Conservation (phyloP, 257 asterid genomes). For the Solanum verrucosum region DNA sequence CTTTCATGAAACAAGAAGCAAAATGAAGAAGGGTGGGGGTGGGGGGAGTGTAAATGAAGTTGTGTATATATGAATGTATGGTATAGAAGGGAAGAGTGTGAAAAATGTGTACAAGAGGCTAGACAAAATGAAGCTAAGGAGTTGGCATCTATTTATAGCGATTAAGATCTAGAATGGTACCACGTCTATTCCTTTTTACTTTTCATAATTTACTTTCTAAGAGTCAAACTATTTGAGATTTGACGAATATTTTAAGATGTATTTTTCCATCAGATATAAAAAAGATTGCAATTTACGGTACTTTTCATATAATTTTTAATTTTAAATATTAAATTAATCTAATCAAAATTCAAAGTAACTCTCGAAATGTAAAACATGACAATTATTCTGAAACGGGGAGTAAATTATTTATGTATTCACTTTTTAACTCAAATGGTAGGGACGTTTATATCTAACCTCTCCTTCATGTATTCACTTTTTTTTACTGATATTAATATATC, state of each 20-base stretch:
- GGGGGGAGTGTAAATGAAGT: neutral
- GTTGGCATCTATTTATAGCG: neutral
- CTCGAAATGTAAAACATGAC: too few species aligned
- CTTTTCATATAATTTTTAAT: neutral
- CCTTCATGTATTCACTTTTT: neutral
- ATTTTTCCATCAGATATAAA: neutral
- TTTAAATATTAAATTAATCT: too few species aligned
- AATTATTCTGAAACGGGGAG: neutral
- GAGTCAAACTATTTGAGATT: accelerated
- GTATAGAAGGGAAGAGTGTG: neutral
- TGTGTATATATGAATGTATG: neutral
- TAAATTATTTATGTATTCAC: neutral
- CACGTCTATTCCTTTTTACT: neutral
- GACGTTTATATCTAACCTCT: neutral
- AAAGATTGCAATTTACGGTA: too few species aligned
- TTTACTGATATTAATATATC: neutral
- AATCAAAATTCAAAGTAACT: too few species aligned
- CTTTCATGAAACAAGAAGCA: neutral
- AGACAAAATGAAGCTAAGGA: neutral
- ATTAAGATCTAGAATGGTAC: neutral
- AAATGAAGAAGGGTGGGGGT: neutral
- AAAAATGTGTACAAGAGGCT: neutral
- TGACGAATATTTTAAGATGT: neutral
- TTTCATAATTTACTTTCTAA: neutral
- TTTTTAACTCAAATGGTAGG: neutral